Conservation (phyloP, 192 early-diverging fungal species). For the Rhizophagus clarus region DNA sequence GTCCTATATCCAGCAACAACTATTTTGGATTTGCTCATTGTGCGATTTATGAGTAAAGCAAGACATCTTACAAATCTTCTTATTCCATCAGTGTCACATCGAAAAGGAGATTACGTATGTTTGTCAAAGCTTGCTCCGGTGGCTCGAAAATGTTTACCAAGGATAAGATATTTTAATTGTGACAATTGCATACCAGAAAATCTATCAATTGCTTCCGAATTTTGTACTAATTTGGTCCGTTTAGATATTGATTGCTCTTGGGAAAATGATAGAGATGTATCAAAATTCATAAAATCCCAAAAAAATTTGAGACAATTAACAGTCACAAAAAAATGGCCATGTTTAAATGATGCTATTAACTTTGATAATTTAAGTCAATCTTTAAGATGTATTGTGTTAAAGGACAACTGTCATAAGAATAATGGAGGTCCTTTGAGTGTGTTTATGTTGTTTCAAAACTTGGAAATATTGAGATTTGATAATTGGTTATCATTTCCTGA, state of each 20-base stretch:
- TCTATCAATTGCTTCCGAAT: background rate
- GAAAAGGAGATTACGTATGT: background rate
- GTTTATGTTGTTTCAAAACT: background rate
- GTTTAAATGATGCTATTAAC: background rate
- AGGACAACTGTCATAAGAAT: background rate
- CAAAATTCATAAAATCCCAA: background rate
- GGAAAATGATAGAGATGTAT: background rate
- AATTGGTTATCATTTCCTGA: background rate
- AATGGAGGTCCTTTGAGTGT: constrained; percentile 11
- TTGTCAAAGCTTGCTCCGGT: background rate
- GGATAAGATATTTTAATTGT: background rate
- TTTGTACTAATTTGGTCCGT: background rate
- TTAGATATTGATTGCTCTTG: constrained; percentile 23
- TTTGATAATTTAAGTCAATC: background rate
- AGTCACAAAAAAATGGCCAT: background rate
- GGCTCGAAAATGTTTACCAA: background rate
- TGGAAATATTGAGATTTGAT: background rate
- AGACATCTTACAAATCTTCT: background rate
- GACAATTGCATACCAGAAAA: constrained; percentile 5
- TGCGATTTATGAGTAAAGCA: background rate
- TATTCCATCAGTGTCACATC: background rate
- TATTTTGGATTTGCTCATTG: background rate
- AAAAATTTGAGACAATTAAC: background rate
- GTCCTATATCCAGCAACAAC: background rate
- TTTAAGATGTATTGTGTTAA: background rate